Evolutionary conservation across 306 rosid species (phyloP), one percentile per base, ranked within the genome.

Genomic region (Hippophae rhamnoides): DNA sequence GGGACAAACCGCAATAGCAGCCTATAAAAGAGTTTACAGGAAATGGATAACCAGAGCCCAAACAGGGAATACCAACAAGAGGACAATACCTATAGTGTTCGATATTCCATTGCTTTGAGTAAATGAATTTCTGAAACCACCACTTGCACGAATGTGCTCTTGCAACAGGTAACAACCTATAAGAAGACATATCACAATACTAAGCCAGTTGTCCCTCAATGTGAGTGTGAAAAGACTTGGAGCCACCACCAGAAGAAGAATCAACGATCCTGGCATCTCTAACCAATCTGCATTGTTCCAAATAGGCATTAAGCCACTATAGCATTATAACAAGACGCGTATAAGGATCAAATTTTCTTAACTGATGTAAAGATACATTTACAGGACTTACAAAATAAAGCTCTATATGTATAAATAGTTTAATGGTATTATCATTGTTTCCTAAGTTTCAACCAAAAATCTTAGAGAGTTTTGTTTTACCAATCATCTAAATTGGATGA

Each of bases 61-160:
- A 2, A 85, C 58, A 23, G 94, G 96, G 66, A 68, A 89, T 61
- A 85, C 83, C 56, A 89, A 60, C 61, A 90, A 84, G 51, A 87
- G 56, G 69, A 90, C 46, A 41, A 90, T 85, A 65, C 96, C 94
- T 5, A 90, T 44, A 3, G 96, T 90, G 64, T 90, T 90, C 46
- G 97, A 87, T 52, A 90, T 76, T 40, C 97, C 97, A 74, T 85
- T 79, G 58, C 49, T 81, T 43, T 81, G 89, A 4, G 97, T 90
- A 69, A 90, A 76, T 47, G 97, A 84, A 69, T 84, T 85, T 78
- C 83, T 77, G 83, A 90, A 87, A 42, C 97, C 96, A 44, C 97
- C 96, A 4, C 94, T 72, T 8, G 97, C 90, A 23, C 96, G 66
- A 51, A 90, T 81, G 76, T 90, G 97, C 69, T 90, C 89, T 85